Evolutionary conservation across 495 filamentous ascomycete species (phyloP), one percentile per base, ranked within the genome.

Genomic region (Aspergillus avenaceus): DNA sequence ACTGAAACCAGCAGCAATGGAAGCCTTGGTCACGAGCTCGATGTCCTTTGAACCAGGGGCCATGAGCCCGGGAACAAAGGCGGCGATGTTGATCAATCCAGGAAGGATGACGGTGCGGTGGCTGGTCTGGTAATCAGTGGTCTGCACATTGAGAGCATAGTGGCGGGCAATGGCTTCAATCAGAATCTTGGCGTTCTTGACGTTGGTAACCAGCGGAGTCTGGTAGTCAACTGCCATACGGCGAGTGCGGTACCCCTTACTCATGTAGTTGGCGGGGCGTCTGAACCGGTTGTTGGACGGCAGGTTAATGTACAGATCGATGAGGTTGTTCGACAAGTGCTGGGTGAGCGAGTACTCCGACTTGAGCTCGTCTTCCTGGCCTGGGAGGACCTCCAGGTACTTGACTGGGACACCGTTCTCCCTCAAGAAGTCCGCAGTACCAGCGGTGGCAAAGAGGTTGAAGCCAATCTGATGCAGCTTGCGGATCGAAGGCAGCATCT

Each of bases 171-270:
- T 86, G 13, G 93, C 93, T 67, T 98, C 93, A 55, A 98, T 86
- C 37, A 98, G 67, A 47, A 98, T 87, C 77, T 98, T 98, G 32
- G 93, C 93, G 59, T 97, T 98, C 79, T 98, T 98, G 60, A 98
- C 93, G 61, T 98, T 98, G 41, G 93, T 98, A 24, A 98, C 91
- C 56, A 98, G 71, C 31, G 93, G 93, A 32, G 92, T 95, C 68
- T 97, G 92, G 70, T 97, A 98, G 69, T 98, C 93, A 18, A 98
- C 93, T 23, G 93, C 93, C 93, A 98, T 96, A 58, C 93, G 85
- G 63, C 93, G 81, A 26, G 93, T 97, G 54, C 84, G 83, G 67
- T 98, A 98, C 45, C 93, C 93, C 70, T 88, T 91, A 66, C 90
- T 96, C 86, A 98, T 92, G 73, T 98, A 97, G 73, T 88, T 97